A percentile compares a stretch with the other conserved stretches of the same genome.
Evolutionary conservation across 1,284 basidiomycete species (phyloP).

Genomic region (Cronartium quercuum): DNA sequence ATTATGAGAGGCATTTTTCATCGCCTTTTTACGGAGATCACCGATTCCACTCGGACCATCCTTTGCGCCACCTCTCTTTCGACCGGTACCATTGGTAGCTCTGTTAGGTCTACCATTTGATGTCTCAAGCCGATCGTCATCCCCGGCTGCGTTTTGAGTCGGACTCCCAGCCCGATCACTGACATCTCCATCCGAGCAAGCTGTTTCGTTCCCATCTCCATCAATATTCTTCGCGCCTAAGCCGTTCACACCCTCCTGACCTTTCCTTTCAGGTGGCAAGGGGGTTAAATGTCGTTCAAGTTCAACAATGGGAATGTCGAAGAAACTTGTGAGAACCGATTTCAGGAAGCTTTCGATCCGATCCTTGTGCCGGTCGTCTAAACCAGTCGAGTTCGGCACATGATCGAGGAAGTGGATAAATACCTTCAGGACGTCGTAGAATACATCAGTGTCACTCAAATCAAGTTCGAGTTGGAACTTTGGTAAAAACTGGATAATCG

Average conservation of each 20-base stretch:
- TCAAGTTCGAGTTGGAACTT: slow-evolving; percentile 30
- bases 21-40: slow-evolving; percentile 36
- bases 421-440: slow-evolving; percentile 35
- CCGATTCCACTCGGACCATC: slow-evolving; percentile 10
- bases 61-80: slow-evolving; percentile 18
- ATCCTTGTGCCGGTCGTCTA: slow-evolving; percentile 32
- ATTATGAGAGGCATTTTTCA: slow-evolving; percentile 32
- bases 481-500: slow-evolving; percentile 25
- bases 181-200: slow-evolving; percentile 20
- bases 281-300: slow-evolving; percentile 36
- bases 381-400: slow-evolving; percentile 52
- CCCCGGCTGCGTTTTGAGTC: not conserved
- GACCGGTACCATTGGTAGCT: not conserved
- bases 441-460: slow-evolving; percentile 13
- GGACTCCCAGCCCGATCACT: slow-evolving; percentile 27
- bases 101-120: slow-evolving; percentile 5
- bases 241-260: slow-evolving; percentile 3
- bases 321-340: slow-evolving; percentile 20
- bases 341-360: slow-evolving; percentile 28
- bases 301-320: slow-evolving; percentile 29
- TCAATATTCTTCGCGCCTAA: slow-evolving; percentile 12
- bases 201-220: slow-evolving; percentile 27
- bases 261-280: slow-evolving; percentile 37
- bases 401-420: slow-evolving; percentile 34
- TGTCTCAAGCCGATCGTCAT: slow-evolving; percentile 28